Evolutionary conservation across 257 asterid genomes (phyloP), one percentile per base, ranked within the genome.

Genomic region (Solanum chilense): DNA sequence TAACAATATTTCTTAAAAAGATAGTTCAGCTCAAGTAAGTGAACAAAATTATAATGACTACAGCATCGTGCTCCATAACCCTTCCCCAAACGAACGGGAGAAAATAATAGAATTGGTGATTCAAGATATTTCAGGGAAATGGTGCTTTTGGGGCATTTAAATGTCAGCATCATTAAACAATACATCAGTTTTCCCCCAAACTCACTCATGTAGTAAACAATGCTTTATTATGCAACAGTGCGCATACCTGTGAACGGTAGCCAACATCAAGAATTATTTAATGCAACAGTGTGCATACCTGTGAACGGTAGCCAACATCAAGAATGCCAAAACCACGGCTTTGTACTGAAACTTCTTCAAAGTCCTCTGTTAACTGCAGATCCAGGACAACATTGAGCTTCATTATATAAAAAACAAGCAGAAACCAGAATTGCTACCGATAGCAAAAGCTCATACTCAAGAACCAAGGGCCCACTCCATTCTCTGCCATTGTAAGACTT

Each of bases 271-370:
- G 98, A 91, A 95, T 95, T 33, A 33, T 41, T 31, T 39, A 86
- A 31, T 35, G 37, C 47, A 86, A 23, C 73, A 18, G 76, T 35
- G 85, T 11, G 5, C 37, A 73, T 87, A 94, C 98, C 98, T 89
- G 91, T 42, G 98, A 94, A 74, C 98, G 95, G 92, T 87, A 95
- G 41, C 98, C 98, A 74, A 94, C 96, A 91, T 95, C 98, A 89
- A 95, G 98, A 91, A 95, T 95, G 82, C 98, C 98, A 85, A 95
- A 95, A 87, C 98, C 98, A 77, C 98, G 96, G 80, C 98, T 95
- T 89, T 94, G 97, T 27, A 93, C 98, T 3, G 93, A 90, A 73
- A 94, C 86, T 93, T 95, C 98, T 70, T 90, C 95, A 88, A 95
- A 95, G 15, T 95, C 98, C 91, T 95, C 98, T 14, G 94, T 88